Conservation (phyloP, 108 stramenopile genomes). For the Bacterosira constricta region DNA sequence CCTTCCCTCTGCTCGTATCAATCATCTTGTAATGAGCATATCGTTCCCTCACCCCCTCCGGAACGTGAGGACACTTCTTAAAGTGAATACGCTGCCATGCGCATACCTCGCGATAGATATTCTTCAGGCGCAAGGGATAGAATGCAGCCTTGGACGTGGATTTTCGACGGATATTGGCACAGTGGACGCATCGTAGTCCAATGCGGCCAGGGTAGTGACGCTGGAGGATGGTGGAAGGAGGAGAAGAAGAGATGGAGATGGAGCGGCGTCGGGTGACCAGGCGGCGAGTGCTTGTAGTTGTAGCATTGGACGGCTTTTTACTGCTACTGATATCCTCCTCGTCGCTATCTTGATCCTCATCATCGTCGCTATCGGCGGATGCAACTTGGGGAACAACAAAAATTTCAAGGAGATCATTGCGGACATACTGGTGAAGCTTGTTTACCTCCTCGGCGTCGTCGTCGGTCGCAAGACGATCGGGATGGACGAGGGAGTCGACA, state of each 20-base stretch:
- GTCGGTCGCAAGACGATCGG: constrained; percentile 45
- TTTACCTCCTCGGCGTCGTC: constrained; percentile 49
- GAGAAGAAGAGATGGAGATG: not conserved
- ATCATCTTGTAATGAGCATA: constrained; percentile 49
- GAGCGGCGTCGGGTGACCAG: constrained; percentile 2
- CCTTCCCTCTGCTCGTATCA: constrained; percentile 49
- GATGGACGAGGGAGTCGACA: constrained; percentile 24
- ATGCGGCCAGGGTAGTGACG: constrained; percentile 52
- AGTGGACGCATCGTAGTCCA: constrained; percentile 47
- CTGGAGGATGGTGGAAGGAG: not conserved
- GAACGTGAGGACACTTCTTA: constrained; percentile 50
- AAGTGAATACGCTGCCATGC: constrained; percentile 64
- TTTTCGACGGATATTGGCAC: constrained; percentile 36
- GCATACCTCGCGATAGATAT: constrained; percentile 54
- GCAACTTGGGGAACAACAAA: constrained; percentile 42
- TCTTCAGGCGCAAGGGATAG: constrained; percentile 45
- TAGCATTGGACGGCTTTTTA: not conserved
- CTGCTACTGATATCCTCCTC: constrained; percentile 4
- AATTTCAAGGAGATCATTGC: constrained; percentile 48
- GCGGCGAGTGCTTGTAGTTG: constrained; percentile 5
- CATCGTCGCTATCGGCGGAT: constrained; percentile 5
- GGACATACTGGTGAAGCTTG: constrained; percentile 48
- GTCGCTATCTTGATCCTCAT: constrained; percentile 2
- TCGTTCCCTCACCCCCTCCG: constrained; percentile 27
- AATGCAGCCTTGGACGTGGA: constrained; percentile 41